Evolutionary conservation across 441 rosid species (phyloP), one percentile per base, ranked within the genome.

Genomic region (Theobroma grandiflorum): DNA sequence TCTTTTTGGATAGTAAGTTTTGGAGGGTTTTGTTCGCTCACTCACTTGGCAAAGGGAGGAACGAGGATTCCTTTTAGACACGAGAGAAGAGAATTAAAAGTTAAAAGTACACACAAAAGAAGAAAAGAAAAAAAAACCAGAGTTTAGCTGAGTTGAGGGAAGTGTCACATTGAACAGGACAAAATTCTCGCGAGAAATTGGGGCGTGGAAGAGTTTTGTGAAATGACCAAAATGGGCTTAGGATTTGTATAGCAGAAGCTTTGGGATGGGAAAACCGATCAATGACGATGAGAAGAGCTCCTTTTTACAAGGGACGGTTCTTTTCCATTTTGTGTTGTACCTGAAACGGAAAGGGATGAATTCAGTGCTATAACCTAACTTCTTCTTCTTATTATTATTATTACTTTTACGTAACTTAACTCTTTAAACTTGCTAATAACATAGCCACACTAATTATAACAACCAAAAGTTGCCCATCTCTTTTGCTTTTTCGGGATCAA

Each of bases 161-260:
- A 67, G 18, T 50, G 82, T 79, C 77, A 70, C 77, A 57, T 37
- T 37, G n/a, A 5, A 18, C 47, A 37, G 1, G 14, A 18, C 52
- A 38, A 42, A 52, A 18, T n/a, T 79, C 53, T 31, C 73, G 67
- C 59, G 74, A 81, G 58, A 70, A 77, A 55, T 72, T 72, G 50
- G 37, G 73, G 20, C 4, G 26, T 4, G 8, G 10, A 33, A 4
- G 4, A 64, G 11, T 6, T 37, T 11, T 58, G 2, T 16, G 20
- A 42, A 55, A 52, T 64, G 77, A 76, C 80, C 59, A 81, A 81
- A 81, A 26, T 52, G 37, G 65, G 49, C 50, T 71, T 71, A 42
- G 1, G 26, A 55, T 42, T 20, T 53, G 1, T 57, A 26, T 35
- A 8, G 5, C 0, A 16, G 6, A 50, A 26, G 31, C 31, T 26